Evolutionary conservation across 768 basidiomycete genomes (phyloP).

Genomic region (Trametes elegans): DNA sequence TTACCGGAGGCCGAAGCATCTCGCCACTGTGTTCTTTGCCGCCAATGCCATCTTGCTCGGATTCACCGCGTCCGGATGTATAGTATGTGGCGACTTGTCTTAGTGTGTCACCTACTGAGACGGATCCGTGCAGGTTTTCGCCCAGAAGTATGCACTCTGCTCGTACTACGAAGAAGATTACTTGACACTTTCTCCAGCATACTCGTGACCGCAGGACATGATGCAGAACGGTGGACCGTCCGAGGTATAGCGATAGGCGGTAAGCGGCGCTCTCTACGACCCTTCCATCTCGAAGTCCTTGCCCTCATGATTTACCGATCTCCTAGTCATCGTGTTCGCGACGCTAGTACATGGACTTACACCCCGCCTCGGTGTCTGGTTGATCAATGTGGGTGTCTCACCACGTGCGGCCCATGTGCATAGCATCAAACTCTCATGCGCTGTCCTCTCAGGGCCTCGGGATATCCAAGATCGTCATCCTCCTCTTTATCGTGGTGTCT

Average conservation of each 20-base stretch:
- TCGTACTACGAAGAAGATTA: background rate
- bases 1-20: conserved; percentile 36
- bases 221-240: conserved; percentile 43
- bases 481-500: conserved; percentile 52
- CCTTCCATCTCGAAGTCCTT: background rate
- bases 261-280: conserved; percentile 20
- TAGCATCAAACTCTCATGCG: conserved; percentile 37
- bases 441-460: conserved; percentile 38
- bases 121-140: conserved; percentile 27
- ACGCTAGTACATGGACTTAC: conserved; percentile 51
- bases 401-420: background rate
- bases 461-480: conserved; percentile 51
- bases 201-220: conserved; percentile 34
- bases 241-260: conserved; percentile 60
- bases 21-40: conserved; percentile 35
- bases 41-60: conserved; percentile 33
- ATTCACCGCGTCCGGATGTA: conserved; percentile 34
- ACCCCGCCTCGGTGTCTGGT: conserved; percentile 43
- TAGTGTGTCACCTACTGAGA: background rate
- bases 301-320: background rate
- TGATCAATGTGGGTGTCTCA: conserved; percentile 51
- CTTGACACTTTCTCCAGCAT: conserved; percentile 36
- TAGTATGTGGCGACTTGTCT: conserved; percentile 18
- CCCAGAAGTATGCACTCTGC: conserved; percentile 22
- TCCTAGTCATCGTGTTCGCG: conserved; percentile 50